These are phyloP conservation scores for Pugionium dolabratum DNA, from an alignment of 345 rosid species.

Conservation along the genomic window DNA sequence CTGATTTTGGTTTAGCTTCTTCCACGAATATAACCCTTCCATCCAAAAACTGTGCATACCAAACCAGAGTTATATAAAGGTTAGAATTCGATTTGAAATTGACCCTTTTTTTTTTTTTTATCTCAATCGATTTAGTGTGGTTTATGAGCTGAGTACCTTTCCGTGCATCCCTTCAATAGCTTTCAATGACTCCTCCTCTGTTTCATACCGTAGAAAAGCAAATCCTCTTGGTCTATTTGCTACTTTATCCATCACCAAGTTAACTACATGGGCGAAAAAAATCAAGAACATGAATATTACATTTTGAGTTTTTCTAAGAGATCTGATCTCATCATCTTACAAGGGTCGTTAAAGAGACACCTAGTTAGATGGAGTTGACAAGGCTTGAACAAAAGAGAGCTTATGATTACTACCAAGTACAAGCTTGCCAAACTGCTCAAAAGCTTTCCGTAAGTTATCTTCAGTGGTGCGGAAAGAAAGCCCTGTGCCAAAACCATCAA, in stretches of 20 bases:
- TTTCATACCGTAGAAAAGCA: constrained; percentile 69
- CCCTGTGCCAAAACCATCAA: constrained; percentile 45
- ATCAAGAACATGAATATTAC: constrained; percentile 5
- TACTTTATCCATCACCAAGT: constrained; percentile 76
- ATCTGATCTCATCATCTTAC: background rate
- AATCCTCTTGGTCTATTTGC: constrained; percentile 81
- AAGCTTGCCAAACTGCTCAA: constrained; percentile 64
- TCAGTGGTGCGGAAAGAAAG: constrained; percentile 80
- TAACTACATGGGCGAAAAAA: constrained; percentile 42
- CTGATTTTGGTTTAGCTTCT: constrained; percentile 63
- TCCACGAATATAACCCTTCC: constrained; percentile 89
- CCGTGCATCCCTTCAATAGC: constrained; percentile 90
- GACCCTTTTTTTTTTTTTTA: background rate
- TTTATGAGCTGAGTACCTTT: constrained; percentile 49
- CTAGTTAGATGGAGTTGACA: background rate
- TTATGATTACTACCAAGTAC: constrained; percentile 49
- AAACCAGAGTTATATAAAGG: background rate
- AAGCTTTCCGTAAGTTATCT: constrained; percentile 67
- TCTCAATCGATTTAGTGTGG: background rate
- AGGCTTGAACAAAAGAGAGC: constrained; percentile 1
- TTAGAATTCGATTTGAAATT: background rate
- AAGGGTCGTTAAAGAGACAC: background rate
- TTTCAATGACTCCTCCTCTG: constrained; percentile 68
- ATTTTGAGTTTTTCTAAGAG: background rate
- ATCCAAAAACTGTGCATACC: constrained; percentile 57